Percentiles rank a stretch among this genome's conserved stretches.
These are phyloP conservation scores for Fagopyrum esculentum DNA, from an alignment of 148 eudicot genomes.

Conservation along the genomic window DNA sequence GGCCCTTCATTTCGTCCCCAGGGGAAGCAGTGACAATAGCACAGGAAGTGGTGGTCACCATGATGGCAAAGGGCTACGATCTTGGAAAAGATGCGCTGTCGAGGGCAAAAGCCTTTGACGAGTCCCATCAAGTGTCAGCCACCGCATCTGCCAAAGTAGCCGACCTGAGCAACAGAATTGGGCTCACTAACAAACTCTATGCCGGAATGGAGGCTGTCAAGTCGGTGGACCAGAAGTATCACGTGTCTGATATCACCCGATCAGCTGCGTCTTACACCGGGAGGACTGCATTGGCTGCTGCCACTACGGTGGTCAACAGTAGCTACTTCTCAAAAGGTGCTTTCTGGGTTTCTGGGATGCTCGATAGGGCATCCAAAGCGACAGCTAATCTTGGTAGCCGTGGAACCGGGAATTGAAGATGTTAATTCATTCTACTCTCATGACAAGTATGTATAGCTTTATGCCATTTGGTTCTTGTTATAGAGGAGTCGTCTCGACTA, in stretches of 20 bases:
- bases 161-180: conserved; percentile 59
- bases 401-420: not conserved
- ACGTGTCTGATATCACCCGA: conserved; percentile 39
- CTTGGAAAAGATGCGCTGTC: conserved; percentile 61
- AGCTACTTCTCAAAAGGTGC: conserved; percentile 10
- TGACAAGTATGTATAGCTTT: not conserved
- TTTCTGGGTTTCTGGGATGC: conserved; percentile 10
- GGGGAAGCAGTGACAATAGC: conserved; percentile 74
- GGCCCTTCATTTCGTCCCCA: conserved; percentile 43
- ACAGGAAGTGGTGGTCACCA: conserved; percentile 65
- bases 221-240: conserved; percentile 52
- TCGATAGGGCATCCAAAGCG: conserved; percentile 11
- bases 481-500: not conserved
- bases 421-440: not conserved
- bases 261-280: conserved; percentile 60
- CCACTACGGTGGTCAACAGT: conserved; percentile 9
- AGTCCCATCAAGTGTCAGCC: conserved; percentile 62
- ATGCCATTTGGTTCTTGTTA: not conserved
- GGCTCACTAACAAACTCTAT: conserved; percentile 55
- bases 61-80: conserved; percentile 67
- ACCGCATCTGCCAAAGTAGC: conserved; percentile 60
- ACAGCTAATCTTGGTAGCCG: not conserved
- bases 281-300: conserved; percentile 34
- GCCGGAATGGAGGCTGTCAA: conserved; percentile 52
- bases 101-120: conserved; percentile 68